phyloP scores from a whole-genome alignment of 306 rosid species.

The Gastrolobium villosum region DNA sequence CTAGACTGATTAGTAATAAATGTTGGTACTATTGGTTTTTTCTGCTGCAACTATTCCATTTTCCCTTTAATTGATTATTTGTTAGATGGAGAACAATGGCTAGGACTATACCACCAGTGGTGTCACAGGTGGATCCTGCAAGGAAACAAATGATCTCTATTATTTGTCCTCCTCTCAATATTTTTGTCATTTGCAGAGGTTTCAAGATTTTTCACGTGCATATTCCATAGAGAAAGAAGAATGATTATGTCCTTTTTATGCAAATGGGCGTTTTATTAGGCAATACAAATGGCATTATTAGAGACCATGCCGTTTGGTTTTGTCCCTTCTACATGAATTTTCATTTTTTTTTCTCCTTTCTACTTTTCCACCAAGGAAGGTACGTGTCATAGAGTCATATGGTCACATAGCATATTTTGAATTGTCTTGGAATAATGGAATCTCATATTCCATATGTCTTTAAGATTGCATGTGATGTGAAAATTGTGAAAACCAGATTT shows the following conservation, averaged over 20 bases:
- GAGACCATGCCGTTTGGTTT: constrained; percentile 37
- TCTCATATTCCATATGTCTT: constrained; percentile 29
- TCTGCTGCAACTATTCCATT: constrained; percentile 18
- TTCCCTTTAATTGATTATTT: constrained; percentile 32
- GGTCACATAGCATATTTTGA: constrained; percentile 32
- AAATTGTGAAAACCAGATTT: neutral
- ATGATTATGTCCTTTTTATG: constrained; percentile 38
- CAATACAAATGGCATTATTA: constrained; percentile 32
- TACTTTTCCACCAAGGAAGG: constrained; percentile 19
- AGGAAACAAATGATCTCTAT: constrained; percentile 49
- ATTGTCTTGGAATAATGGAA: constrained; percentile 41
- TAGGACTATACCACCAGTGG: constrained; percentile 39
- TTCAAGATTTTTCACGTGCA: constrained; percentile 60
- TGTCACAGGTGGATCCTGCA: constrained; percentile 48
- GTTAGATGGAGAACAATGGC: constrained; percentile 36
- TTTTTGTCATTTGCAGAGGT: constrained; percentile 48
- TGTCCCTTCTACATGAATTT: constrained; percentile 41
- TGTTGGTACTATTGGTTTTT: constrained; percentile 13
- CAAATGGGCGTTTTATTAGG: constrained; percentile 42
- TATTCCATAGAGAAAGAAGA: constrained; percentile 49
- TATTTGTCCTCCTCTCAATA: constrained; percentile 27
- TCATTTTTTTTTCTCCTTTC: neutral
- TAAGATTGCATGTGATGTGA: constrained; percentile 40
- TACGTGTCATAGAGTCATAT: constrained; percentile 21
- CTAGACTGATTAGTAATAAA: constrained; percentile 25